These are phyloP conservation scores for Podochytrium sp. DNA, from an alignment of 192 early-diverging fungal genomes.

Conservation along the genomic window DNA sequence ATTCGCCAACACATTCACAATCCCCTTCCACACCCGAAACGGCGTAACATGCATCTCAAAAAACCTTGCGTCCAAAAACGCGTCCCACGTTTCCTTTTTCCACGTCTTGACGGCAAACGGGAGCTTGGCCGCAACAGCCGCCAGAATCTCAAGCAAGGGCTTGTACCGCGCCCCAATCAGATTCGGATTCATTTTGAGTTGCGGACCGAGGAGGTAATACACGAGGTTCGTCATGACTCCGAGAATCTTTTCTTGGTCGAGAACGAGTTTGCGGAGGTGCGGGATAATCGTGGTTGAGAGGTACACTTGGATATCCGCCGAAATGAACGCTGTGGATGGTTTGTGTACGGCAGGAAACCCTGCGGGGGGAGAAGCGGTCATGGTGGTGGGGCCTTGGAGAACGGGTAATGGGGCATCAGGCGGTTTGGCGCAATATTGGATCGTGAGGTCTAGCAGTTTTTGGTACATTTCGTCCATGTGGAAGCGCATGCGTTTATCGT, in stretches of 20 bases:
- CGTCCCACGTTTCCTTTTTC: conserved; percentile 78
- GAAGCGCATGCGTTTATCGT: conserved; percentile 66
- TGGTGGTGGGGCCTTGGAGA: neutral
- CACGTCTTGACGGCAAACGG: conserved; percentile 67
- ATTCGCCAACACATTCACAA: conserved; percentile 72
- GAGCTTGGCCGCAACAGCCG: conserved; percentile 65
- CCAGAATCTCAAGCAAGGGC: conserved; percentile 60
- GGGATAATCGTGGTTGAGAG: conserved; percentile 65
- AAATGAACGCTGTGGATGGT: neutral
- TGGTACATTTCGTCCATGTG: conserved; percentile 41
- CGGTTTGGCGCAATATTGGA: conserved; percentile 1
- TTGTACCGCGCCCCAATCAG: conserved; percentile 11
- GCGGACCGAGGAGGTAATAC: conserved; percentile 79
- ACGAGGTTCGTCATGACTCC: conserved; percentile 71
- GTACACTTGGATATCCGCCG: conserved; percentile 44
- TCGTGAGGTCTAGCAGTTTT: conserved; percentile 23
- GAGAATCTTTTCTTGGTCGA: conserved; percentile 75
- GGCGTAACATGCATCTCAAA: conserved; percentile 63
- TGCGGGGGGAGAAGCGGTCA: neutral
- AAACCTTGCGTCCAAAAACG: conserved; percentile 73
- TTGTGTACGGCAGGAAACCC: neutral
- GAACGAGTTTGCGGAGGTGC: conserved; percentile 66
- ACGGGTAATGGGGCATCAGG: neutral
- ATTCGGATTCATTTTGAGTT: conserved; percentile 58
- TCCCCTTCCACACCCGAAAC: conserved; percentile 65